Conservation (phyloP, 2,329 filamentous ascomycete species). For the Calonectria hawksworthii region DNA sequence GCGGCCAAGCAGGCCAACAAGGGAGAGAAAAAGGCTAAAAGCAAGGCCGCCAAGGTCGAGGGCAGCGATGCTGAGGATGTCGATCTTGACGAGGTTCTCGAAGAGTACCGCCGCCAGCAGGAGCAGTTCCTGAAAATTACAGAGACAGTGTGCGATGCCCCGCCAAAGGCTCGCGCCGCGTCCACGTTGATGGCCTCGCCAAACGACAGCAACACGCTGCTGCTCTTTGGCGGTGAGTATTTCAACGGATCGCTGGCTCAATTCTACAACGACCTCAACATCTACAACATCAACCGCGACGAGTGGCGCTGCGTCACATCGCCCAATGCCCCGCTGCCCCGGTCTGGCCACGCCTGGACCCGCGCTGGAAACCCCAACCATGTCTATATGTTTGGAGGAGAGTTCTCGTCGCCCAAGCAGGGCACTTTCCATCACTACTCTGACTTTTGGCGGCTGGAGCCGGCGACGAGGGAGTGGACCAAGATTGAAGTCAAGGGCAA, state of each 20-base stretch:
- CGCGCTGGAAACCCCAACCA: slow-evolving; percentile 86
- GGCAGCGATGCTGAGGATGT: slow-evolving; percentile 94
- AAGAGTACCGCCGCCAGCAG: slow-evolving; percentile 93
- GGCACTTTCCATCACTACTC: slow-evolving; percentile 99
- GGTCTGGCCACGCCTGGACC: slow-evolving; percentile 96
- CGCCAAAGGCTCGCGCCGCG: slow-evolving; percentile 84
- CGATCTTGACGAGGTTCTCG: slow-evolving; percentile 92
- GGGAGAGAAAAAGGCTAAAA: slow-evolving; percentile 86
- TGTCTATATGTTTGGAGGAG: slow-evolving; percentile 94
- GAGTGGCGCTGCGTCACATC: slow-evolving; percentile 93
- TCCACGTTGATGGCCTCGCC: slow-evolving; percentile 88
- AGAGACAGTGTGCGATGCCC: slow-evolving; percentile 77
- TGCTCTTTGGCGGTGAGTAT: slow-evolving; percentile 95
- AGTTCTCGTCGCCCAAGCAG: slow-evolving; percentile 97
- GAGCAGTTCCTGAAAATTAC: slow-evolving; percentile 96
- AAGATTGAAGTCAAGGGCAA: slow-evolving; percentile 84
- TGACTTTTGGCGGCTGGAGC: slow-evolving; percentile 96
- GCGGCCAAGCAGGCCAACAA: slow-evolving; percentile 89
- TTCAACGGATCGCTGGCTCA: slow-evolving; percentile 91
- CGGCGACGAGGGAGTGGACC: slow-evolving; percentile 88
- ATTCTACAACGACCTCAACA: slow-evolving; percentile 76
- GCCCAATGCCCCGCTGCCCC: slow-evolving; percentile 90
- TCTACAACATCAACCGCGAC: slow-evolving; percentile 84
- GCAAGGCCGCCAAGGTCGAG: slow-evolving; percentile 76
- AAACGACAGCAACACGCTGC: slow-evolving; percentile 86